phyloP scores from a whole-genome alignment of 2,329 filamentous ascomycete species.

The Aspergillus sp. region DNA sequence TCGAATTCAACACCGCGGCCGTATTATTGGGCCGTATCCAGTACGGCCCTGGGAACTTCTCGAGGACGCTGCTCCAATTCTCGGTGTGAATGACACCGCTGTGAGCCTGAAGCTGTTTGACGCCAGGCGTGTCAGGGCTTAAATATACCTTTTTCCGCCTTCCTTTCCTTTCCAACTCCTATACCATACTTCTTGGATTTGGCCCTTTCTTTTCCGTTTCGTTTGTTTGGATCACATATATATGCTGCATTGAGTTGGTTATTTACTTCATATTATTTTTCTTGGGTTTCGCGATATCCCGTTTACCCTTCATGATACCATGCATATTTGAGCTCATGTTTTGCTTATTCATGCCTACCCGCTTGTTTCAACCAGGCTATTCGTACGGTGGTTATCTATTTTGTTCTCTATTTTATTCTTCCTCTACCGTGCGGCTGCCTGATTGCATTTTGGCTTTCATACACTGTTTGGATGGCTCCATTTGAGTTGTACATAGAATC shows the following conservation, averaged over 20 bases:
- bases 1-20: conserved; percentile 39
- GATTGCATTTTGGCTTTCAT: not conserved
- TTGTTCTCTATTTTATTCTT: no score
- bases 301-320: conserved; percentile 2
- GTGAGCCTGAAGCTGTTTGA: conserved; percentile 45
- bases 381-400: no score
- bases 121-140: conserved; percentile 33
- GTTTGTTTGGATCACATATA: not conserved
- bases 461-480: not conserved
- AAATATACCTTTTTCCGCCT: not conserved
- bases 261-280: not conserved
- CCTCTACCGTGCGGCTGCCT: no score
- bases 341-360: not conserved
- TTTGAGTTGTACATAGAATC: conserved; percentile 12
- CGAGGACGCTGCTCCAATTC: conserved; percentile 45
- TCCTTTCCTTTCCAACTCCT: not conserved
- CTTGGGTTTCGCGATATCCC: not conserved
- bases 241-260: conserved; percentile 3
- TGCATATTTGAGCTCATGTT: conserved; percentile 1
- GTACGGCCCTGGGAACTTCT: conserved; percentile 46
- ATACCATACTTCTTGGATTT: not conserved
- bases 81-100: conserved; percentile 47
- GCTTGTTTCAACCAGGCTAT: not conserved
- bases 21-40: conserved; percentile 34
- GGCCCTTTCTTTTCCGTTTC: not conserved